Percentiles rank a stretch among this genome's conserved stretches.
These are phyloP conservation scores for Eragrostis nindensis DNA, from an alignment of 176 grass and related monocot genomes.

Conservation along the genomic window DNA sequence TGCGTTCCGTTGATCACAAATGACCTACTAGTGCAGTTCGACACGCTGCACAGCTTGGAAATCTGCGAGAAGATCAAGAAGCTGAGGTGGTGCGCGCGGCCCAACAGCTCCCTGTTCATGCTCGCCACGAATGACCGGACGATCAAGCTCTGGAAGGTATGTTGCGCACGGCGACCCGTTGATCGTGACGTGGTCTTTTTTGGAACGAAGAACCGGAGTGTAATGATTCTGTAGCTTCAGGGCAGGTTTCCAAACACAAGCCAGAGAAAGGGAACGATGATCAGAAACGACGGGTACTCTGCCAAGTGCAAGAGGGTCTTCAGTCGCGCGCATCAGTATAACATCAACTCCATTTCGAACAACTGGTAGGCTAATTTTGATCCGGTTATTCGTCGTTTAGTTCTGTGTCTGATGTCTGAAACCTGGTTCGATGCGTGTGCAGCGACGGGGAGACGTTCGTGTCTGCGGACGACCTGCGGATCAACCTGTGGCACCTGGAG, in stretches of 20 bases:
- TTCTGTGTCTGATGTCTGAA: not conserved
- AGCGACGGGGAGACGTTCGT: slow-evolving; percentile 68
- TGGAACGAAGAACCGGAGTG: not conserved
- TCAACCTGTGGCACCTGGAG: slow-evolving; percentile 67
- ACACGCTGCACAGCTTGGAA: slow-evolving; percentile 59
- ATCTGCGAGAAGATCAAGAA: slow-evolving; percentile 63
- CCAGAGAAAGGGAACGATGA: not conserved
- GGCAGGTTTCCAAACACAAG: slow-evolving; percentile 38
- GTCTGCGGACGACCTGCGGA: slow-evolving; percentile 60
- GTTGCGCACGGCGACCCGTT: not conserved
- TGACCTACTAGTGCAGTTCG: slow-evolving; percentile 40
- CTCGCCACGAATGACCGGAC: slow-evolving; percentile 64
- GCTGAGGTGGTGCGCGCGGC: slow-evolving; percentile 52
- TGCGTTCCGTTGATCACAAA: not conserved
- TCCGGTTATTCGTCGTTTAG: not conserved
- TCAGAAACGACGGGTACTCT: not conserved
- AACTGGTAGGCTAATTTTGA: slow-evolving; percentile 40
- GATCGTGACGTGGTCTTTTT: not conserved
- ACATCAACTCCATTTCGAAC: slow-evolving; percentile 58
- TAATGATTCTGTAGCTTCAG: slow-evolving; percentile 21
- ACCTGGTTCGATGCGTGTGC: not conserved
- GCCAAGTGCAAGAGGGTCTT: slow-evolving; percentile 54
- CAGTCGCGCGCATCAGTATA: slow-evolving; percentile 45
- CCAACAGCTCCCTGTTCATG: slow-evolving; percentile 52
- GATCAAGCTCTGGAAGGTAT: slow-evolving; percentile 69